These are phyloP conservation scores for Macrolepiota dolichaula DNA, from an alignment of 768 basidiomycete species.

Conservation along the genomic window DNA sequence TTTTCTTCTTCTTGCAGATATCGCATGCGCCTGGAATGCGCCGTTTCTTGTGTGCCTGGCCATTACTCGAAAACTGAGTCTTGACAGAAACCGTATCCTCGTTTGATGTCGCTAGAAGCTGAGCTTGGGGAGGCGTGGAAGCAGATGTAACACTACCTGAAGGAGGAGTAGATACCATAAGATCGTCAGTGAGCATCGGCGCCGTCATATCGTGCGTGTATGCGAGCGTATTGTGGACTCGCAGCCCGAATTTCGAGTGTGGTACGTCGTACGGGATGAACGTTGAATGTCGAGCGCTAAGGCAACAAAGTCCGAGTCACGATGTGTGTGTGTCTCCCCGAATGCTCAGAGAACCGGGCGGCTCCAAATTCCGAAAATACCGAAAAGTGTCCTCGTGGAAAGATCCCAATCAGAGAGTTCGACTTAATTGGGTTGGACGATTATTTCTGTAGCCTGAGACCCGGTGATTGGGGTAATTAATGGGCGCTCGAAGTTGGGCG, in stretches of 20 bases:
- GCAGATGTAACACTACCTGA: background rate
- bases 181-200: no score
- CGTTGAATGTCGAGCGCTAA: no score
- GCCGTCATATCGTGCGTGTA: no score
- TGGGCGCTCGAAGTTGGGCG: background rate
- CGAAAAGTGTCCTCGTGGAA: background rate
- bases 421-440: no score
- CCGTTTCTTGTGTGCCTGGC: conserved; percentile 40
- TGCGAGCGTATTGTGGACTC: no score
- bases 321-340: background rate
- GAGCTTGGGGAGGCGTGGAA: background rate
- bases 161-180: background rate
- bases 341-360: background rate
- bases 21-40: conserved; percentile 70
- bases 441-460: no score
- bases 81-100: background rate
- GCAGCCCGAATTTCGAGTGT: no score
- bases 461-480: background rate
- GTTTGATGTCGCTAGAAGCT: background rate
- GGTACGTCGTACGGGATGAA: no score
- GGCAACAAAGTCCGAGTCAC: background rate
- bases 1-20: conserved; percentile 70
- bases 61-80: background rate
- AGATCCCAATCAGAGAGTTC: background rate
- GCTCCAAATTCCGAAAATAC: background rate